These are phyloP conservation scores for Aspergillus uvarum DNA, from an alignment of 2,329 filamentous ascomycete genomes.

Conservation along the genomic window DNA sequence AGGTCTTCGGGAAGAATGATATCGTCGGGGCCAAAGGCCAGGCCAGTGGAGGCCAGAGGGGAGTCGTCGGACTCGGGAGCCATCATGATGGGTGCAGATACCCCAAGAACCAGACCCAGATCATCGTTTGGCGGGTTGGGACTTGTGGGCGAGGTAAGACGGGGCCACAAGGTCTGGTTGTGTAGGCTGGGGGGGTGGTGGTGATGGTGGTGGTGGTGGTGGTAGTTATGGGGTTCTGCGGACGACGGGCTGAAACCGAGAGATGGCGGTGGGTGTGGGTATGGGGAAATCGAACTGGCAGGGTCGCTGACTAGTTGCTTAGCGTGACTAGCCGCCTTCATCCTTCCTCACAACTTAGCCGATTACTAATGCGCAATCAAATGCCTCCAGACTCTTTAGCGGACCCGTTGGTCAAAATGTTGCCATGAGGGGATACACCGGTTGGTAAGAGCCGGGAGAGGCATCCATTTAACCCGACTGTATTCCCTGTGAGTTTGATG, in stretches of 20 bases:
- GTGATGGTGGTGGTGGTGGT: slow-evolving; percentile 10
- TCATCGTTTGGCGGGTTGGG: slow-evolving; percentile 33
- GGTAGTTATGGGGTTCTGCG: neutral
- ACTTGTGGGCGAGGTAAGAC: slow-evolving; percentile 8
- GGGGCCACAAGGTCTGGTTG: slow-evolving; percentile 4
- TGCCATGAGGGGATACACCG: too few relatives aligned
- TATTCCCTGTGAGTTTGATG: too few relatives aligned
- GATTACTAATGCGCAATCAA: slow-evolving; percentile 19
- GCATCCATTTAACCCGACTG: too few relatives aligned
- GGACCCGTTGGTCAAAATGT: too few relatives aligned
- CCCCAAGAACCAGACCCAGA: slow-evolving; percentile 31
- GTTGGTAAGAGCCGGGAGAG: too few relatives aligned
- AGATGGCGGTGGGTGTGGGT: slow-evolving; percentile 12
- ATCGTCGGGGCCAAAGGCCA: slow-evolving; percentile 29
- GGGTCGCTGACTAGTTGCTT: slow-evolving; percentile 30
- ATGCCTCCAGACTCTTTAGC: too few relatives aligned
- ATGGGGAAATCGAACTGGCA: slow-evolving; percentile 30
- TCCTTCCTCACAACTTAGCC: neutral
- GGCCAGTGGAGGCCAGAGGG: slow-evolving; percentile 28
- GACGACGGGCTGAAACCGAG: neutral
- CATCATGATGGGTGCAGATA: slow-evolving; percentile 42
- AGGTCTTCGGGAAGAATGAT: slow-evolving; percentile 31
- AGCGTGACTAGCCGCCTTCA: slow-evolving; percentile 23
- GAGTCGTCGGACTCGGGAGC: slow-evolving; percentile 35
- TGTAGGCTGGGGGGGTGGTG: neutral